phyloP scores from a whole-genome alignment of 768 basidiomycete species.

The Boletus insuetus region DNA sequence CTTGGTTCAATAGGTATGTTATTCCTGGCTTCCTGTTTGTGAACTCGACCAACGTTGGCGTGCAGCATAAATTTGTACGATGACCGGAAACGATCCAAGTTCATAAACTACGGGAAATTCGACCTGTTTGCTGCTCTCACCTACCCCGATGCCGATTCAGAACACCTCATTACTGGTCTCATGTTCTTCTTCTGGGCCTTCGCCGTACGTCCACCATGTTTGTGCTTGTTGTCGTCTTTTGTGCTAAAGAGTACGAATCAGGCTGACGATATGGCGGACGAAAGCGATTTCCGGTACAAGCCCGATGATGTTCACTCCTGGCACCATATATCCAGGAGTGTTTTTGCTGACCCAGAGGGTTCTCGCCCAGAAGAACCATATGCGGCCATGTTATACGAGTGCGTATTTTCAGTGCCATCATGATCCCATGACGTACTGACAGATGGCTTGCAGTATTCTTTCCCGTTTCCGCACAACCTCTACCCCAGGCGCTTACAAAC shows the following conservation, averaged over 20 bases:
- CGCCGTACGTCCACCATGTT: conserved; percentile 23
- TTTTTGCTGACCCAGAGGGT: conserved; percentile 27
- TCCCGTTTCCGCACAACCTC: conserved; percentile 36
- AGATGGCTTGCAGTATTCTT: conserved; percentile 25
- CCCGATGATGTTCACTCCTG: conserved; percentile 35
- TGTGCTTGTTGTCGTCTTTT: background rate
- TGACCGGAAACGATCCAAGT: conserved; percentile 33
- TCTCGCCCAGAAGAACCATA: conserved; percentile 34
- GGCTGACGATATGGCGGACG: conserved; percentile 39
- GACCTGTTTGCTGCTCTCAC: conserved; percentile 38
- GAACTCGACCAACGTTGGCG: background rate
- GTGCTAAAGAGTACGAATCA: conserved; percentile 11
- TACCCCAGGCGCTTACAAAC: conserved; percentile 34
- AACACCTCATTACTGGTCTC: conserved; percentile 36
- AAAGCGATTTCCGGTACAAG: conserved; percentile 33
- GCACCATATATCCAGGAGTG: conserved; percentile 31
- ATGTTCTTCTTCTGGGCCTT: conserved; percentile 41
- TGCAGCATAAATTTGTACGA: conserved; percentile 34
- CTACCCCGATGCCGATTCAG: conserved; percentile 37
- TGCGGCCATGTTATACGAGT: conserved; percentile 41
- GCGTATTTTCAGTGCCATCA: conserved; percentile 9
- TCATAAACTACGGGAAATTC: conserved; percentile 38
- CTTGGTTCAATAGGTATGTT: conserved; percentile 35
- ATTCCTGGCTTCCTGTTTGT: background rate
- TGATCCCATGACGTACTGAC: conserved; percentile 12